Percentiles rank a stretch among this genome's conserved stretches.
Evolutionary conservation across 768 basidiomycete species (phyloP).

Genomic region (Sistotremastrum suecicum): DNA sequence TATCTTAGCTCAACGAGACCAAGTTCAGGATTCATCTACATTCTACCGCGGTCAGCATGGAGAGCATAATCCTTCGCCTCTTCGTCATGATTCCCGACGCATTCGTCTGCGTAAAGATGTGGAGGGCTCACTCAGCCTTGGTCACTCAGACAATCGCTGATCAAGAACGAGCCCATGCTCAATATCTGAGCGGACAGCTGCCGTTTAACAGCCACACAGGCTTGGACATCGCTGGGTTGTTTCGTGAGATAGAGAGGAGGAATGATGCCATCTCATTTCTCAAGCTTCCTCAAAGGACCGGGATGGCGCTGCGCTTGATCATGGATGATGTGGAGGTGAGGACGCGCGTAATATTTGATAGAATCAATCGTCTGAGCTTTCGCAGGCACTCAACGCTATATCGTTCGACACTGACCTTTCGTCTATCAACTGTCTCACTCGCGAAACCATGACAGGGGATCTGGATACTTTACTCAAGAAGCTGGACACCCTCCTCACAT

Average conservation of each 20-base stretch:
- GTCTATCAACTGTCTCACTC: slow-evolving; percentile 42
- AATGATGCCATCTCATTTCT: slow-evolving; percentile 74
- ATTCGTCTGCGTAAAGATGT: slow-evolving; percentile 58
- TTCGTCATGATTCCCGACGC: slow-evolving; percentile 33
- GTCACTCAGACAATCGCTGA: slow-evolving; percentile 35
- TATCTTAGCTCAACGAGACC: slow-evolving; percentile 1
- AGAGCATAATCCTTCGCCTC: slow-evolving; percentile 59
- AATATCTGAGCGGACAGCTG: slow-evolving; percentile 20
- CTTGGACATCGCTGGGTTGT: slow-evolving; percentile 34
- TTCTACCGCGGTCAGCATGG: slow-evolving; percentile 1
- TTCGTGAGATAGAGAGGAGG: slow-evolving; percentile 56
- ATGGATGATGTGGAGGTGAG: slow-evolving; percentile 38
- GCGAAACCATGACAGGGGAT: slow-evolving; percentile 19
- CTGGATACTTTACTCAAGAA: slow-evolving; percentile 43
- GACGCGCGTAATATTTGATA: slow-evolving; percentile 6
- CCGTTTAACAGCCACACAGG: slow-evolving; percentile 23
- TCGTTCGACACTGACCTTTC: slow-evolving; percentile 48
- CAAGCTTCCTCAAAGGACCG: slow-evolving; percentile 41
- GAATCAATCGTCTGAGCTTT: background rate
- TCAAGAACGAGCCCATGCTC: slow-evolving; percentile 21
- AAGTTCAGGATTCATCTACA: background rate
- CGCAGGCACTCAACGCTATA: slow-evolving; percentile 65
- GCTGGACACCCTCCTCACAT: slow-evolving; percentile 60
- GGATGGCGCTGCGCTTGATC: slow-evolving; percentile 24
- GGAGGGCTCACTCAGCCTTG: slow-evolving; percentile 38